These are phyloP conservation scores for Dioszegia hungarica DNA, from an alignment of 768 basidiomycete genomes.

Conservation along the genomic window DNA sequence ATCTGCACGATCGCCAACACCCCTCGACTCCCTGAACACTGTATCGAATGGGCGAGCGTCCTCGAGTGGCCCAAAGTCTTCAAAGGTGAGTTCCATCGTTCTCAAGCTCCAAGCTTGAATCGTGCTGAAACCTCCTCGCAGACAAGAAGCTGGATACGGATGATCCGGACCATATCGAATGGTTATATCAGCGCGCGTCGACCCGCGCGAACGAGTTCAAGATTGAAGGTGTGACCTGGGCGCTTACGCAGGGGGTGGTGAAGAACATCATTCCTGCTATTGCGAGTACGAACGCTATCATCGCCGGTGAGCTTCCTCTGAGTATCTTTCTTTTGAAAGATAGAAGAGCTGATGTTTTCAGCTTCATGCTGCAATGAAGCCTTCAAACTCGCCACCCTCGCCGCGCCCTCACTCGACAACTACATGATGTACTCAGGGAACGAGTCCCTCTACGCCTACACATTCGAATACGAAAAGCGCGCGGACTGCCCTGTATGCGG, in stretches of 20 bases:
- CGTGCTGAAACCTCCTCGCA: no score
- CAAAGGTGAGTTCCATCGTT: slow-evolving; percentile 58
- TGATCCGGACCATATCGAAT: slow-evolving; percentile 91
- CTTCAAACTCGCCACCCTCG: slow-evolving; percentile 95
- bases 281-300: slow-evolving; percentile 96
- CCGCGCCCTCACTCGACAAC: slow-evolving; percentile 89
- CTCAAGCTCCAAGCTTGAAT: no score
- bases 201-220: slow-evolving; percentile 87
- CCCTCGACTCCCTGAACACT: slow-evolving; percentile 94
- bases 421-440: slow-evolving; percentile 93
- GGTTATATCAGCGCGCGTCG: slow-evolving; percentile 77
- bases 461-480: slow-evolving; percentile 90
- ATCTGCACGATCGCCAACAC: slow-evolving; percentile 99
- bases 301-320: slow-evolving; percentile 77
- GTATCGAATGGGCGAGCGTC: slow-evolving; percentile 99
- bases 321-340: no score
- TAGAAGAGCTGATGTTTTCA: slow-evolving; percentile 47
- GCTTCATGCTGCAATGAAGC: slow-evolving; percentile 99
- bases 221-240: slow-evolving; percentile 98
- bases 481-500: slow-evolving; percentile 96
- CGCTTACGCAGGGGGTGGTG: slow-evolving; percentile 93
- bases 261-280: slow-evolving; percentile 99
- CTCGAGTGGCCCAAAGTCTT: slow-evolving; percentile 95
- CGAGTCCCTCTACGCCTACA: slow-evolving; percentile 92
- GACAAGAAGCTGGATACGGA: slow-evolving; percentile 97